Percentiles rank a stretch among this genome's conserved stretches.
phyloP scores from a whole-genome alignment of 1,284 basidiomycete species.

The Ganoderma boninense region DNA sequence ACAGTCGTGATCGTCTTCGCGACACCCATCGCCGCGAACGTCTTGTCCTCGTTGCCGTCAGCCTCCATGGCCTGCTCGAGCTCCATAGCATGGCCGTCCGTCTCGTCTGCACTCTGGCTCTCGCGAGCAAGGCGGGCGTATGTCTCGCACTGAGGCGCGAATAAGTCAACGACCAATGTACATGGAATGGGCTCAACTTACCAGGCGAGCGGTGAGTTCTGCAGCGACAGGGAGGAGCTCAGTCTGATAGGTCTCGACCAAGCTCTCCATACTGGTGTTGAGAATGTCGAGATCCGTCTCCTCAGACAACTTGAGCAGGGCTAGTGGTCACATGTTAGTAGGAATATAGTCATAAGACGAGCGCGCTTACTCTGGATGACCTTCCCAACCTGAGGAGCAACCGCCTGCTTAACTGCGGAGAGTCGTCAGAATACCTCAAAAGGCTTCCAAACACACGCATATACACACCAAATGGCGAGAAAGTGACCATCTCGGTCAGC shows the following conservation, averaged over 20 bases:
- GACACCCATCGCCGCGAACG: conserved; percentile 86
- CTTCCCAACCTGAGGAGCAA: conserved; percentile 84
- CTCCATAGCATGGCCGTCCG: conserved; percentile 51
- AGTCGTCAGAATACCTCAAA: not conserved
- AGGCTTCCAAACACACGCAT: not conserved
- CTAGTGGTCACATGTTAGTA: conserved; percentile 39
- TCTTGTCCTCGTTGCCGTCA: conserved; percentile 81
- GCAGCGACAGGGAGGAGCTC: conserved; percentile 90
- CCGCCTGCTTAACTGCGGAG: conserved; percentile 68
- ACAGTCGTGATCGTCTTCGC: conserved; percentile 84
- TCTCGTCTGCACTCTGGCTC: conserved; percentile 62
- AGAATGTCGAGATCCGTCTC: conserved; percentile 91
- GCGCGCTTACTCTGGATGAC: conserved; percentile 80
- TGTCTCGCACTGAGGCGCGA: conserved; percentile 69
- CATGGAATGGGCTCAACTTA: conserved; percentile 47
- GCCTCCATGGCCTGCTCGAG: conserved; percentile 60
- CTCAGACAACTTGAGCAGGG: conserved; percentile 87
- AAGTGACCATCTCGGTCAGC: conserved; percentile 80
- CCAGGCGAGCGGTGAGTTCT: conserved; percentile 81
- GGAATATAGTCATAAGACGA: not conserved
- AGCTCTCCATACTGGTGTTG: conserved; percentile 83
- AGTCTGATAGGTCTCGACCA: conserved; percentile 87
- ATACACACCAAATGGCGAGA: conserved; percentile 65
- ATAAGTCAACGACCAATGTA: not conserved
- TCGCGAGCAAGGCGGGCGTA: conserved; percentile 84